These are phyloP conservation scores for Puccinia triticina DNA, from an alignment of 1,284 basidiomycete genomes.

Conservation along the genomic window DNA sequence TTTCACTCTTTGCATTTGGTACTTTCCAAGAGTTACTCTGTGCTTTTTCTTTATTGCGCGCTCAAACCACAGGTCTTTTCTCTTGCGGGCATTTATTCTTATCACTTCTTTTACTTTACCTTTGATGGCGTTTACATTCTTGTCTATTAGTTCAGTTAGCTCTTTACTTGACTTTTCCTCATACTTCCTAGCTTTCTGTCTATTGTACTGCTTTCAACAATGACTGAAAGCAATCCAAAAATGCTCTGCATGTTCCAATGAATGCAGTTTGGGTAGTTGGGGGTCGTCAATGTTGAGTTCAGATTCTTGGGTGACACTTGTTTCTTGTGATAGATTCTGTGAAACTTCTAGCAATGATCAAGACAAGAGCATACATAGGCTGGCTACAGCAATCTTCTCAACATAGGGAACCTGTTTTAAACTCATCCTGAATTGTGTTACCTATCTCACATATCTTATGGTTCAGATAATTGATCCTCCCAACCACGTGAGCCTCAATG, in stretches of 20 bases:
- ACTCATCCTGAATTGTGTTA: no score
- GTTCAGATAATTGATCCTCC: no score
- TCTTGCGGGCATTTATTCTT: background rate
- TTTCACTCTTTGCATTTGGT: background rate
- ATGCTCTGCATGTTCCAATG: background rate
- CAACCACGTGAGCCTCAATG: no score
- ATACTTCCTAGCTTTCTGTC: background rate
- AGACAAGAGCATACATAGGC: constrained; percentile 2
- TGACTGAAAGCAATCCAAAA: background rate
- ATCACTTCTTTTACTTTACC: background rate
- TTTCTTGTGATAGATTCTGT: background rate
- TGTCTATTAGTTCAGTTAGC: background rate
- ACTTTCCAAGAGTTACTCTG: background rate
- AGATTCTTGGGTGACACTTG: background rate
- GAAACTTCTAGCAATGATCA: background rate
- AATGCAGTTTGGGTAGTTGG: background rate
- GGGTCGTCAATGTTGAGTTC: background rate
- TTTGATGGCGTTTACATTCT: background rate
- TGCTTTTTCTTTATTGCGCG: background rate
- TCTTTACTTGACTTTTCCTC: background rate
- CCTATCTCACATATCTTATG: no score
- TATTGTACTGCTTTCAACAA: background rate
- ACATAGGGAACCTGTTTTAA: no score
- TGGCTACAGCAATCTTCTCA: no score
- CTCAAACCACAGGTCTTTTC: background rate